Conservation (phyloP, 176 grass and related monocot genomes). For the Cenchrus purpureus region DNA sequence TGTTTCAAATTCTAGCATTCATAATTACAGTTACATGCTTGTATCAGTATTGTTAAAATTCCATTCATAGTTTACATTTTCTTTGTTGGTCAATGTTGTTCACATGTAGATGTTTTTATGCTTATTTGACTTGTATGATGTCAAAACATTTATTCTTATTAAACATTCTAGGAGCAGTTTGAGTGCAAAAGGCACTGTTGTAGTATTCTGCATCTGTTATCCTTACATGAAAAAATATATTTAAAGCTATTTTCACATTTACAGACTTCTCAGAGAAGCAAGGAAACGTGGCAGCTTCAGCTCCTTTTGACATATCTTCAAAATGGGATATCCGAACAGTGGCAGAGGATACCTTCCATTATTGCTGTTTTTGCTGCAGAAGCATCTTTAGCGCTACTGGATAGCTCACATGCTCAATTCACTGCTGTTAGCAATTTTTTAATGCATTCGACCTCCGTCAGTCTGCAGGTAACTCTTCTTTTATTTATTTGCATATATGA, state of each 20-base stretch:
- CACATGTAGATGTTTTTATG: conserved; percentile 4
- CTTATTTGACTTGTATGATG: conserved; percentile 14
- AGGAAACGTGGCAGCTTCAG: conserved; percentile 86
- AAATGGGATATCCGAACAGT: conserved; percentile 90
- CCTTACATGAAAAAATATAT: background rate
- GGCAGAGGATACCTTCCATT: conserved; percentile 89
- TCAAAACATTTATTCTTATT: too few species aligned
- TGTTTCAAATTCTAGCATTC: conserved; percentile 15
- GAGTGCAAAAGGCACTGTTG: too few species aligned
- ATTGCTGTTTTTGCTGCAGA: conserved; percentile 88
- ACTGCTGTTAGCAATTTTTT: conserved; percentile 68
- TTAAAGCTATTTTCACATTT: conserved; percentile 28
- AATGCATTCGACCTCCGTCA: conserved; percentile 66
- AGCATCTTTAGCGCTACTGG: conserved; percentile 80
- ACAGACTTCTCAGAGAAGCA: conserved; percentile 79
- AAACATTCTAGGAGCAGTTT: too few species aligned
- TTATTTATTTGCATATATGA: conserved; percentile 12
- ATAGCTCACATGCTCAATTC: conserved; percentile 72
- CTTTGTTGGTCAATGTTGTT: background rate
- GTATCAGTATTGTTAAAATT: conserved; percentile 21
- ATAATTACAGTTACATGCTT: conserved; percentile 12
- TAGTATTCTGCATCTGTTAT: conserved; percentile 18
- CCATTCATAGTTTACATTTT: conserved; percentile 19
- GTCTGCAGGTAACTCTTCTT: conserved; percentile 58
- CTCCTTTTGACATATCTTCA: conserved; percentile 93